Evolutionary conservation across 2,329 filamentous ascomycete genomes (phyloP), one percentile per base, ranked within the genome.

Genomic region (Nakataea oryzae): DNA sequence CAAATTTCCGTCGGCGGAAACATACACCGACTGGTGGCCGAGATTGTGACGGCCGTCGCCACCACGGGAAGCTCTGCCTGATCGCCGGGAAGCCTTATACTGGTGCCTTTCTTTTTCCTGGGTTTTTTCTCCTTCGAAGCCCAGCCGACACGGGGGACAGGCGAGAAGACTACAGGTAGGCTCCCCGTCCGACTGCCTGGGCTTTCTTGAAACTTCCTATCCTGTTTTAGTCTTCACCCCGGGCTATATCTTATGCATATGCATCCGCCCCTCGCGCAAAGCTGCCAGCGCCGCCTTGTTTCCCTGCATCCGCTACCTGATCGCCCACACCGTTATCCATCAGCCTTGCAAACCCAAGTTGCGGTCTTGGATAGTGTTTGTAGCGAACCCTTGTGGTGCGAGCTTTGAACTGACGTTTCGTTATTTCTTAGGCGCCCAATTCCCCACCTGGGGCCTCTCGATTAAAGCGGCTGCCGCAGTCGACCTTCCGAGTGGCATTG

Each of bases 51-150:
- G n/a, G 34, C 34, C 5, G 21, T 17, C 34, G 7, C 14, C 34
- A 41, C 8, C 34, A n/a, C 14, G 34, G 34, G 34, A 14, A 12
- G 3, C 34, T 3, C 17, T 32, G 29, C 32, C 28, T 58, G 57
- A 59, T 54, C 32, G 34, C 26, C 57, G 24, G 59, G 63, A 62
- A 54, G 59, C 61, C 30, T 32, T 54, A n/a, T 32, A 11, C 30
- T 32, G 13, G 34, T n/a, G n/a, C n/a, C n/a, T n/a, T n/a, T n/a
- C n/a, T n/a, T n/a, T n/a, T n/a, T n/a, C n/a, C n/a, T n/a, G n/a
- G n/a, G n/a, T n/a, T n/a, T n/a, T n/a, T n/a, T n/a, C 21, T 58
- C 57, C 58, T 62, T 66, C 65, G 66, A 69, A 68, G 67, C 67
- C 57, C 63, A 64, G 59, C 59, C 65, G 62, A 67, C 62, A 65